Conservation (phyloP, 345 rosid genomes). For the Lumnitzera littorea region DNA sequence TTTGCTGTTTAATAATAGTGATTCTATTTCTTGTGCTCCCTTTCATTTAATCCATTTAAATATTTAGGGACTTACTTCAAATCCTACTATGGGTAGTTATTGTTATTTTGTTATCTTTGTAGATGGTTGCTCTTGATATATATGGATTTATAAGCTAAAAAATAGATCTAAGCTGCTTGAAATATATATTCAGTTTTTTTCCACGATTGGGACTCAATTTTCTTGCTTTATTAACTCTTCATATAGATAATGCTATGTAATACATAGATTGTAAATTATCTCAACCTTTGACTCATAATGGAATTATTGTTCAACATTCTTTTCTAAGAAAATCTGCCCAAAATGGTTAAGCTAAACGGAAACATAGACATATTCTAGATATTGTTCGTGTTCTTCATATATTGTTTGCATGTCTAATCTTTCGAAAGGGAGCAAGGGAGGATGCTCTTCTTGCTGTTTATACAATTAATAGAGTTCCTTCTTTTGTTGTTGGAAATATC, state of each 20-base stretch:
- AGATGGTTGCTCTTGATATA: not conserved
- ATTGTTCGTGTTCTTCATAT: not conserved
- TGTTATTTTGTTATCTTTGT: not conserved
- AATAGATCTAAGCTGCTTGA: not conserved
- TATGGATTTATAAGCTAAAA: not conserved
- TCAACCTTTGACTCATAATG: not conserved
- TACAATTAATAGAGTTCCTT: slow-evolving; percentile 3
- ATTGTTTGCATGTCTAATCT: not conserved
- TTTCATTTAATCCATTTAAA: not conserved
- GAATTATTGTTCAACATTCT: not conserved
- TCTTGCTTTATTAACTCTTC: not conserved
- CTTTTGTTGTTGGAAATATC: not conserved
- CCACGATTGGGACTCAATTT: not conserved
- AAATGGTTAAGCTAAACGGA: not conserved
- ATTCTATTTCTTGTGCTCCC: not conserved
- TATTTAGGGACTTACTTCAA: not conserved
- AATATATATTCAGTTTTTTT: not conserved
- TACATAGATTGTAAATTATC: not conserved
- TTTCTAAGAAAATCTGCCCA: not conserved
- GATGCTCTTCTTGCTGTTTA: not conserved
- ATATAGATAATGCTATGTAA: slow-evolving; percentile 1
- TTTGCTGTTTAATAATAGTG: not conserved
- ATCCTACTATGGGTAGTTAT: too few relatives aligned
- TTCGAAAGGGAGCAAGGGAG: slow-evolving; percentile 2
- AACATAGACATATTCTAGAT: not conserved